These are phyloP conservation scores for Teunomyces aglyptinius DNA, from an alignment of 805 yeast species.

Conservation along the genomic window DNA sequence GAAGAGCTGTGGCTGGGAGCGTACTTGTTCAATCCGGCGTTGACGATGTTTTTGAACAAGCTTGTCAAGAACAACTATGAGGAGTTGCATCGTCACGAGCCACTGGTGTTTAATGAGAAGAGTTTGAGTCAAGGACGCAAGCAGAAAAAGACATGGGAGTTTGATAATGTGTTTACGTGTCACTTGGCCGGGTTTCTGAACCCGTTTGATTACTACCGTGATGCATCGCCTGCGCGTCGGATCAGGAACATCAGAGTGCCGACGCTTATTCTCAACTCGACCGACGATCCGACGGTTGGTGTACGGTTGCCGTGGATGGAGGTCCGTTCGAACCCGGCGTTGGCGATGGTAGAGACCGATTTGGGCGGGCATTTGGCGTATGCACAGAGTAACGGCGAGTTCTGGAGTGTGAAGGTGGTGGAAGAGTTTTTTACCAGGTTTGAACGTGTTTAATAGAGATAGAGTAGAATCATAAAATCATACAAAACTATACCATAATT, in stretches of 20 bases:
- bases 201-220: conserved; percentile 63
- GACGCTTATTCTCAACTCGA: conserved; percentile 56
- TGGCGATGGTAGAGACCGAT: conserved; percentile 55
- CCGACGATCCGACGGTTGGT: conserved; percentile 76
- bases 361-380: conserved; percentile 86
- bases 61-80: conserved; percentile 35
- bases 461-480: no score
- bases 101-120: conserved; percentile 27
- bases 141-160: conserved; percentile 45
- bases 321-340: conserved; percentile 55
- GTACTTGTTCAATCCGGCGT: conserved; percentile 33
- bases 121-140: conserved; percentile 12
- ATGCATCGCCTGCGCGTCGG: conserved; percentile 56
- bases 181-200: conserved; percentile 63
- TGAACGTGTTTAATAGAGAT: no score
- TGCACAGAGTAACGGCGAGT: conserved; percentile 56
- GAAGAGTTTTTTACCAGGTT: conserved; percentile 33
- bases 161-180: conserved; percentile 66
- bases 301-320: conserved; percentile 52
- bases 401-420: conserved; percentile 56
- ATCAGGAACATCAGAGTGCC: conserved; percentile 59
- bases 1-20: conserved; percentile 34
- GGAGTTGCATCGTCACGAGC: conserved; percentile 26
- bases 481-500: no score
- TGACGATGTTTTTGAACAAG: conserved; percentile 30